Conservation (phyloP, 1,284 basidiomycete species). For the Veloboletus limbatus region DNA sequence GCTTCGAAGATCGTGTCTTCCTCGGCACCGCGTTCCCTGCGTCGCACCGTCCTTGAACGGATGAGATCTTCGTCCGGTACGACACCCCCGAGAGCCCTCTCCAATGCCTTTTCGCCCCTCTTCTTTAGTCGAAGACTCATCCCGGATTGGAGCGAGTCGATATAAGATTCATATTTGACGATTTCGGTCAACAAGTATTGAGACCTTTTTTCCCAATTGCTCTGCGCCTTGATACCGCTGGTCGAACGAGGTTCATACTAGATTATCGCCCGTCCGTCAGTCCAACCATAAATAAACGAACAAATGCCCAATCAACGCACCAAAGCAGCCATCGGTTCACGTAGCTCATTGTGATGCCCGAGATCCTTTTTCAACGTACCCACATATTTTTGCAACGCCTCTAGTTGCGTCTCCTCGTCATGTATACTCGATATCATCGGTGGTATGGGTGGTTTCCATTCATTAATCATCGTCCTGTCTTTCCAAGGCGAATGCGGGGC, state of each 20-base stretch:
- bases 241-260: constrained; percentile 80
- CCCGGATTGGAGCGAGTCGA: constrained; percentile 80
- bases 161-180: constrained; percentile 95
- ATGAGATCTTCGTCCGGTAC: constrained; percentile 40
- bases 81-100: constrained; percentile 59
- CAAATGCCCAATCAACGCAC: constrained; percentile 52
- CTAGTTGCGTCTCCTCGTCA: constrained; percentile 89
- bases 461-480: constrained; percentile 83
- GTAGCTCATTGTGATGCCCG: constrained; percentile 79
- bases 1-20: constrained; percentile 39
- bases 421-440: constrained; percentile 83
- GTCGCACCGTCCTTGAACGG: constrained; percentile 40
- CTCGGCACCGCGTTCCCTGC: constrained; percentile 47
- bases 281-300: neutral
- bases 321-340: constrained; percentile 79
- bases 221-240: constrained; percentile 73
- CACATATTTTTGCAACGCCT: constrained; percentile 82
- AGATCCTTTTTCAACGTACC: constrained; percentile 74
- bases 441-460: constrained; percentile 90
- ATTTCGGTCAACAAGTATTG: constrained; percentile 88
- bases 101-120: constrained; percentile 83
- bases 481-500: constrained; percentile 63
- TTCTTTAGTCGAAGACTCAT: constrained; percentile 82
- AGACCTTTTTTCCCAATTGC: constrained; percentile 92
- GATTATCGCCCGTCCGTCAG: constrained; percentile 5